phyloP scores from a whole-genome alignment of 2,329 filamentous ascomycete species.

The Fusarium oxysporum region DNA sequence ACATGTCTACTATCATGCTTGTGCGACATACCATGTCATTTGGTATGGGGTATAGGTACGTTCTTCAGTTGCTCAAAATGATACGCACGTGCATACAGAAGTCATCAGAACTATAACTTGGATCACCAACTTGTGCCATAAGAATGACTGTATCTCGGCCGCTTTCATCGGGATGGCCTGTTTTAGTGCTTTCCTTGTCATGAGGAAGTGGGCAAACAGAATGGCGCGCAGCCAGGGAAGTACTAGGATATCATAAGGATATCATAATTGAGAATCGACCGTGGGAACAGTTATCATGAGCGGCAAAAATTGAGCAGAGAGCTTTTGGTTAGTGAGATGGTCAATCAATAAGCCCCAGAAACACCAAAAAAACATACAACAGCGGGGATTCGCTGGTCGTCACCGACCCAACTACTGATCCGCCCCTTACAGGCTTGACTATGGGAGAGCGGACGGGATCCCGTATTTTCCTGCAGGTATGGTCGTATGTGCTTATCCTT shows the following conservation, averaged over 20 bases:
- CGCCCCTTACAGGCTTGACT: slow-evolving; percentile 8
- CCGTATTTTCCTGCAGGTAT: slow-evolving; percentile 11
- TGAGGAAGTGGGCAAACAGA: not conserved
- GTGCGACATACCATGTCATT: no score
- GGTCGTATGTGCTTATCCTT: not conserved
- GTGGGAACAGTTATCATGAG: not conserved
- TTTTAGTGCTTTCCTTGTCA: not conserved
- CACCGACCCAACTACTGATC: slow-evolving; percentile 11
- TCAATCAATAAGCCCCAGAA: rapidly evolving
- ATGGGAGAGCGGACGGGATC: slow-evolving; percentile 13
- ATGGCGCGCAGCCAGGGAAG: not conserved
- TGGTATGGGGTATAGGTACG: no score
- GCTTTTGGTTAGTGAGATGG: rapidly evolving
- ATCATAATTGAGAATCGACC: rapidly evolving
- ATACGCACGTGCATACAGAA: no score
- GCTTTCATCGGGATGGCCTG: not conserved
- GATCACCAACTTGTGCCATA: no score
- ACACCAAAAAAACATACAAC: not conserved
- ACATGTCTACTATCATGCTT: no score
- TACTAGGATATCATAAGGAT: rapidly evolving
- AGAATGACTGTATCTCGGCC: not conserved
- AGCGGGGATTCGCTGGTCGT: slow-evolving; percentile 13
- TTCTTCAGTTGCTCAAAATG: no score
- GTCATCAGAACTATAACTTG: no score
- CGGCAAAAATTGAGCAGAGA: not conserved